Percentiles rank a stretch among this genome's conserved stretches.
Conservation (phyloP, 495 filamentous ascomycete genomes). For the Trichocladium antarcticum region DNA sequence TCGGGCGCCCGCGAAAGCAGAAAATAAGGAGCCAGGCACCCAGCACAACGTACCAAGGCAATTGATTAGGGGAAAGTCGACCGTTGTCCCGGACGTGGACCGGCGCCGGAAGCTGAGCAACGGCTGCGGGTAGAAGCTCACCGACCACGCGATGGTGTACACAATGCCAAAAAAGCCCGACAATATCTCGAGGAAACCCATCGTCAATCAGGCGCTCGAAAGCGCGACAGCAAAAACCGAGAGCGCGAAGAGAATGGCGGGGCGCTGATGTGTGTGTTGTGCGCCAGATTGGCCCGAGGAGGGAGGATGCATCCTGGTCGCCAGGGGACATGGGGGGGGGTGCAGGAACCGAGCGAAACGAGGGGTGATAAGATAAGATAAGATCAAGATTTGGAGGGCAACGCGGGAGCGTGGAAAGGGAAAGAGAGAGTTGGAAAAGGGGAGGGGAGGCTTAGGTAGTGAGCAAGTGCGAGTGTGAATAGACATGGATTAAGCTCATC, state of each 20-base stretch:
- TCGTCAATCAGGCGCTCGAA: background rate
- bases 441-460: too few relatives aligned
- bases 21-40: conserved; percentile 14
- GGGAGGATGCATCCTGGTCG: too few relatives aligned
- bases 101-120: conserved; percentile 61
- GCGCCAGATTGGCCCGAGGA: too few relatives aligned
- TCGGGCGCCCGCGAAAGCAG: background rate
- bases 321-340: too few relatives aligned
- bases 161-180: conserved; percentile 48
- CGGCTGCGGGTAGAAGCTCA: conserved; percentile 88
- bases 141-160: conserved; percentile 64
- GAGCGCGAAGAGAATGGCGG: too few relatives aligned
- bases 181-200: conserved; percentile 23
- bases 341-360: too few relatives aligned
- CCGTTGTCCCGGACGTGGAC: conserved; percentile 69
- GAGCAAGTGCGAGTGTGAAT: too few relatives aligned
- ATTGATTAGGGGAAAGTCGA: conserved; percentile 81
- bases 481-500: too few relatives aligned
- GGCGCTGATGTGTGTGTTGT: too few relatives aligned
- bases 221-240: background rate
- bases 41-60: conserved; percentile 46
- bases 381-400: background rate
- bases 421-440: too few relatives aligned
- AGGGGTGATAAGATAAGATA: background rate
- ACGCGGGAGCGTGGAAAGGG: too few relatives aligned